Evolutionary conservation across 805 yeast genomes (phyloP), one percentile per base, ranked within the genome.

Genomic region (Hanseniaspora hatyaiensis): DNA sequence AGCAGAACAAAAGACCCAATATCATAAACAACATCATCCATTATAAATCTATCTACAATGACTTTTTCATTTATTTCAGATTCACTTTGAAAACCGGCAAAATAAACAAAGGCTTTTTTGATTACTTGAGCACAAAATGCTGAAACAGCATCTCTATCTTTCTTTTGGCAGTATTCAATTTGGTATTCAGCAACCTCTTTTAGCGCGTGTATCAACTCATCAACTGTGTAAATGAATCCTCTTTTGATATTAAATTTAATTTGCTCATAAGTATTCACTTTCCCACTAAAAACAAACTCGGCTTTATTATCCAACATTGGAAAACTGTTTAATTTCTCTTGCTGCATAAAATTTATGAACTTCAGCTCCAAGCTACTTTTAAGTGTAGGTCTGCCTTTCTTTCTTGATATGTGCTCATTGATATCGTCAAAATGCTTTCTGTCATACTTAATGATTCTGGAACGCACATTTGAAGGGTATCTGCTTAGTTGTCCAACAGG

Each of bases 1-100:
- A 92, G 71, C 53, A 88, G 74, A 13, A 89, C 85, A 97, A 97
- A 92, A 63, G 88, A 96, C 53, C 98, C 98, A 39, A 92, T 86
- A 53, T 74, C 74, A 65, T 82, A 92, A 4, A 70, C 68, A 54
- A 77, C 78, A 2, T 87, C 92, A 54, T 79, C 73, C 34, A 80
- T 74, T 45, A 77, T 80, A 34, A 85, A 73, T 44, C 75, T 74
- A 59, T 88, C 94, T 16, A 45, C 50, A 86, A 69, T n/a, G 95
- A 95, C 53, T 78, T 73, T 53, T 88, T 78, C 44, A 82, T 18
- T 37, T 9, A 31, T 31, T 56, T 18, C 67, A 54, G 11, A 8
- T 6, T 23, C 38, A 31, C 23, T 18, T 53, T 37, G 16, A 15
- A 34, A n/a, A 9, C 23, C 34, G 3, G 19, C 6, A n/a, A 40